Base-by-base conservation (phyloP, 2,329 filamentous ascomycete species). In the Calonectria honghensis region DNA sequence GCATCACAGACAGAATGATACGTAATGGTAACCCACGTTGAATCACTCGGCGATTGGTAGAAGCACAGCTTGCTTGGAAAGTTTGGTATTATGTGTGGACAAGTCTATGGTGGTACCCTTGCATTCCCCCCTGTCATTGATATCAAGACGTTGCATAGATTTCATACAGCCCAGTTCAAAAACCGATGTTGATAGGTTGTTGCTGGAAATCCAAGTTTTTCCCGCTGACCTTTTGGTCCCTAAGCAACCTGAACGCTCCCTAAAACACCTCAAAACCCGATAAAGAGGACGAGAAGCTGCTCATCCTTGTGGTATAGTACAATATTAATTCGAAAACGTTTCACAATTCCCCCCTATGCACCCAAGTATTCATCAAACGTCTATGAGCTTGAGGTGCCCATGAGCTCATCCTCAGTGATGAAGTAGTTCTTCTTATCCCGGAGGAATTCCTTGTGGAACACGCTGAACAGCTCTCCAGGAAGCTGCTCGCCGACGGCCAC, bases 401-500 rank as follows among this genome's bases (percentile, higher is more conserved):
- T 48, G 45, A 86, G 79, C n/a, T 84, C 77, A 50, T 77, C 77
- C 75, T 86, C 85, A 2, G 82, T 82, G 57, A 86, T 78, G 78
- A 81, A 85, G 73, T 84, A 86, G 20, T 79, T 68, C 20, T 79
- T 70, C 80, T 82, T 84, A 69, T 86, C 84, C 3, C 75, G 78
- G 45, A 81, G 75, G 73, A 82, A 86, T 37, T 85, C 81, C 59
- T 81, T 77, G 79, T 86, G 85, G 73, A 86, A 85, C 14, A 83
- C 78, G 59, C 82, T 80, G 18, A 86, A 77, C 37, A 82, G 81
- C 6, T 79, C 80, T 9, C 85, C 85, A 5, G 85, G 85, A 35
- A 86, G 75, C 67, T 86, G 85, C 45, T 84, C 77, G 29, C 82
- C 83, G 7, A 87, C 83, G 67, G 84, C 83, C 9, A 84, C 76